phyloP scores from a whole-genome alignment of 2,329 filamentous ascomycete genomes.

The Elsinoe perseae region DNA sequence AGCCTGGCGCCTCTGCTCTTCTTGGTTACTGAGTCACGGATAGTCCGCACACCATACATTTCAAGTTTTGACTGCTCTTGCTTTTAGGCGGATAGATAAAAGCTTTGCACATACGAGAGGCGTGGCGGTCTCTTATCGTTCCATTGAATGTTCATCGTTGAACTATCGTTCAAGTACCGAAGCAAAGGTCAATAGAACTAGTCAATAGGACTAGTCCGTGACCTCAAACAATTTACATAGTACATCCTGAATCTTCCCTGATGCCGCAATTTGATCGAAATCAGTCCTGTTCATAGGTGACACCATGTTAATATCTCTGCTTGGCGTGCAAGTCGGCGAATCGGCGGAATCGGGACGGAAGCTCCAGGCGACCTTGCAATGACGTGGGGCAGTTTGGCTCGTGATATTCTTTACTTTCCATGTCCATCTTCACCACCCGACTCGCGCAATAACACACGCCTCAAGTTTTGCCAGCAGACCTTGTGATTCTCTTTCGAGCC shows the following conservation, averaged over 20 bases:
- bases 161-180: too few relatives aligned
- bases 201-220: too few relatives aligned
- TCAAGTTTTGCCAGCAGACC: neutral
- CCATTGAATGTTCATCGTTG: neutral
- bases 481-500: too few relatives aligned
- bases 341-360: constrained; percentile 2
- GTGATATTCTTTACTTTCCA: constrained; percentile 8
- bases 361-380: constrained; percentile 6
- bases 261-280: neutral
- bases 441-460: too few relatives aligned
- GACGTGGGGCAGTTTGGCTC: constrained; percentile 9
- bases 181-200: too few relatives aligned
- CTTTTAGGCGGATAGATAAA: neutral
- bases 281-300: neutral
- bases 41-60: neutral
- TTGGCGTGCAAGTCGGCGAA: neutral
- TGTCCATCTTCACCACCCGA: neutral
- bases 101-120: neutral
- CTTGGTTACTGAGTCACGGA: constrained; percentile 37
- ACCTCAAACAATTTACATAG: too few relatives aligned
- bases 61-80: neutral
- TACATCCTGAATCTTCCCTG: neutral
- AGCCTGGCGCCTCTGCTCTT: constrained; percentile 74
- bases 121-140: neutral
- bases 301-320: too few relatives aligned